Conservation (phyloP, 371 early-diverging fungal genomes). For the Capillidium rhysosporum region DNA sequence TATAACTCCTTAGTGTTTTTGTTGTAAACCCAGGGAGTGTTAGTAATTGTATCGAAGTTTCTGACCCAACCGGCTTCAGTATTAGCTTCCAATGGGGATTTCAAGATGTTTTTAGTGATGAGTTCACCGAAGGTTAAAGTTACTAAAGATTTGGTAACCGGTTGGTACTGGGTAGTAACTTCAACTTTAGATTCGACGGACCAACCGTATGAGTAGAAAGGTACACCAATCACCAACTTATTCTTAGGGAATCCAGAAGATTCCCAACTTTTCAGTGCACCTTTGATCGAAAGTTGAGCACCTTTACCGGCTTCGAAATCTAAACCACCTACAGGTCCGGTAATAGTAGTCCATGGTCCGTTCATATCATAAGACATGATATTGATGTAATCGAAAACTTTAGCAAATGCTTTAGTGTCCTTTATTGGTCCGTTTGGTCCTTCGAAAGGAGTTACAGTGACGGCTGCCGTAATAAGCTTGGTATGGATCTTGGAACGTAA, state of each 20-base stretch:
- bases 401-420: constrained; percentile 31
- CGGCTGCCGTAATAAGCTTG: constrained; percentile 46
- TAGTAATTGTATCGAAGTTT: constrained; percentile 30
- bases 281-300: constrained; percentile 26
- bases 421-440: constrained; percentile 25
- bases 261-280: constrained; percentile 21
- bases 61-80: constrained; percentile 17
- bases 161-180: constrained; percentile 9
- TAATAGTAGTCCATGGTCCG: constrained; percentile 24
- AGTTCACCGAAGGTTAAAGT: constrained; percentile 38
- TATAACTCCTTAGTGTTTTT: constrained; percentile 22
- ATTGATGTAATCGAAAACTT: constrained; percentile 31
- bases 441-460: constrained; percentile 38
- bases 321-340: constrained; percentile 44
- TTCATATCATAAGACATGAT: constrained; percentile 28
- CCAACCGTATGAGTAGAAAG: constrained; percentile 38
- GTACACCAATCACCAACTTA: constrained; percentile 33
- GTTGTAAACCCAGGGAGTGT: constrained; percentile 49
- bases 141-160: constrained; percentile 14
- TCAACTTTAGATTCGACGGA: constrained; percentile 17
- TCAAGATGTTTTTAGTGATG: constrained; percentile 22
- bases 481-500: constrained; percentile 32
- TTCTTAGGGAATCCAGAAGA: constrained; percentile 32
- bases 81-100: constrained; percentile 12
- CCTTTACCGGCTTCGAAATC: constrained; percentile 15